Conservation (phyloP, 495 filamentous ascomycete genomes). For the Penicillium odoratum region DNA sequence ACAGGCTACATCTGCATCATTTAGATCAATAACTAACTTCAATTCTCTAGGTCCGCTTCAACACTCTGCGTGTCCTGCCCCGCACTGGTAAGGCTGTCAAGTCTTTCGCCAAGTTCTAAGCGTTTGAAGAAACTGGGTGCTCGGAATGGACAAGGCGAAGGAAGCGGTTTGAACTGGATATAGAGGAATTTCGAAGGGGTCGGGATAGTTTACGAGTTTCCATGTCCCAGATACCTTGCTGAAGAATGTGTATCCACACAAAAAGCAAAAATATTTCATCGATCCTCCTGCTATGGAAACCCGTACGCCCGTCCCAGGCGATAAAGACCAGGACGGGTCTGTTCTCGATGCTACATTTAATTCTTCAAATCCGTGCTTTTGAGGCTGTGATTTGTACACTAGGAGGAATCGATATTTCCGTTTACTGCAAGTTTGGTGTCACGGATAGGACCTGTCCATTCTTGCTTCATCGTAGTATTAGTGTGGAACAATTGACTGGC, state of each 20-base stretch:
- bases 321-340: conserved; percentile 12
- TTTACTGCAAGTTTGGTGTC: conserved; percentile 4
- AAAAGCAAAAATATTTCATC: conserved; percentile 49
- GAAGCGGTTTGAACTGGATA: conserved; percentile 48
- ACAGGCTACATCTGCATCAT: neutral
- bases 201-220: conserved; percentile 53
- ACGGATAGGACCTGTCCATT: neutral
- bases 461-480: neutral
- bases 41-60: conserved; percentile 84
- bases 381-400: conserved; percentile 14
- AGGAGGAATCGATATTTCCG: conserved; percentile 17
- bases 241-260: conserved; percentile 50
- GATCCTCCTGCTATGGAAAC: conserved; percentile 35
- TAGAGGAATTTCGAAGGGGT: conserved; percentile 40
- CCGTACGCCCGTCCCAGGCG: conserved; percentile 27
- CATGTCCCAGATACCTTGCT: conserved; percentile 50
- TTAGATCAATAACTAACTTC: conserved; percentile 22
- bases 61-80: conserved; percentile 95
- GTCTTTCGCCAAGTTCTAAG: conserved; percentile 96
- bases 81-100: conserved; percentile 96
- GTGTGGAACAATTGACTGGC: neutral
- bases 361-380: conserved; percentile 14
- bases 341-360: conserved; percentile 25
- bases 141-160: conserved; percentile 43
- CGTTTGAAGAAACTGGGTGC: conserved; percentile 36